A percentile compares a stretch with the other conserved stretches of the same genome.
Conservation (phyloP, 768 basidiomycete species). For the Podaxis sp. region DNA sequence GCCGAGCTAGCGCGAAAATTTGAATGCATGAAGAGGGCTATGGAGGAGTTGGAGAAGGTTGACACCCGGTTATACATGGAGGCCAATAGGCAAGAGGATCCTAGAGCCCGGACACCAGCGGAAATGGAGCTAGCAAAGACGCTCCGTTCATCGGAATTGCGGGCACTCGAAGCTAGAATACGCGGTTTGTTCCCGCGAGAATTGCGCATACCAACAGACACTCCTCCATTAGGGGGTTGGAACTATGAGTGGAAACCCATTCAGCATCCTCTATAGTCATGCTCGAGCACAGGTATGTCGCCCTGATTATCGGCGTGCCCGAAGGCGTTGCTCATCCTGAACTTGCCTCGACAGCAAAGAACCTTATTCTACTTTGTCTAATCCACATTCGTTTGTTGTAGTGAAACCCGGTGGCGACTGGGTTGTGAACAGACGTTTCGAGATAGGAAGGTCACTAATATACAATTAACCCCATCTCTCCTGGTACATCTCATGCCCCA, state of each 20-base stretch:
- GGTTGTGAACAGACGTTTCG: background rate
- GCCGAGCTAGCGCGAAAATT: constrained; percentile 77
- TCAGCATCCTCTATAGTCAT: constrained; percentile 44
- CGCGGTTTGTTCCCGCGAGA: constrained; percentile 88
- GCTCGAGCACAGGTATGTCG: background rate
- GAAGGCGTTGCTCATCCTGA: background rate
- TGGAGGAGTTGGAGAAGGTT: constrained; percentile 72
- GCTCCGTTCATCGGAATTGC: constrained; percentile 64
- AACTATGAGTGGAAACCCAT: constrained; percentile 82
- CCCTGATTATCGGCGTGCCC: background rate
- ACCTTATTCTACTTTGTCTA: background rate
- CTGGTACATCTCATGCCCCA: constrained; percentile 34
- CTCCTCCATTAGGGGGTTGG: constrained; percentile 80
- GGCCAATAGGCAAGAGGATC: constrained; percentile 75
- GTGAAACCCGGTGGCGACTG: background rate
- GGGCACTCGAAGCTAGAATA: constrained; percentile 73
- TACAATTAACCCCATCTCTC: constrained; percentile 35
- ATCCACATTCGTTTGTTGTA: background rate
- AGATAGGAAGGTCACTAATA: background rate
- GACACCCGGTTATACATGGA: constrained; percentile 64
- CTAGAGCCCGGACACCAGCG: constrained; percentile 54
- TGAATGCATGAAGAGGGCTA: constrained; percentile 77
- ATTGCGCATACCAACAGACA: constrained; percentile 82
- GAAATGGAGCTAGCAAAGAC: constrained; percentile 63
- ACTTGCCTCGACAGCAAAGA: background rate